Percentiles rank a stretch among this genome's conserved stretches.
Conservation (phyloP, 108 stramenopile species). For the Fragilariopsis cylindrus region DNA sequence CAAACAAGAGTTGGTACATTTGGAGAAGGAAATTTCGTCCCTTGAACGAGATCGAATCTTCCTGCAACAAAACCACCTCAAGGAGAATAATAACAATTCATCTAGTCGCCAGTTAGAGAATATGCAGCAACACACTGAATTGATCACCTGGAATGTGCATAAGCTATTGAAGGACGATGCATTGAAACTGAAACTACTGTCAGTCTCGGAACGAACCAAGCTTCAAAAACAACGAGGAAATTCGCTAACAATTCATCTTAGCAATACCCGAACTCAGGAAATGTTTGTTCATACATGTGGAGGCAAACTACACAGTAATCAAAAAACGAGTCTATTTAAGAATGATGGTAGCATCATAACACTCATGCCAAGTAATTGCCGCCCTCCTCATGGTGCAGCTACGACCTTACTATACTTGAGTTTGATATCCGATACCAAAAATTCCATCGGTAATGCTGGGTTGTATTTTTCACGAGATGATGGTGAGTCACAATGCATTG, state of each 20-base stretch:
- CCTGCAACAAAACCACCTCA: slow-evolving; percentile 9
- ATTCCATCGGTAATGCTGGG: slow-evolving; percentile 5
- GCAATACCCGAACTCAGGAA: slow-evolving; percentile 26
- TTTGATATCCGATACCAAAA: slow-evolving; percentile 21
- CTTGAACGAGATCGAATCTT: slow-evolving; percentile 40
- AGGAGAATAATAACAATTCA: not conserved
- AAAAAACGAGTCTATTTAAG: not conserved
- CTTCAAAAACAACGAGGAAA: slow-evolving; percentile 41
- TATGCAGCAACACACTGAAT: slow-evolving; percentile 7
- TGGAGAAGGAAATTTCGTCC: slow-evolving; percentile 47
- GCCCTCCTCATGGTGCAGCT: slow-evolving; percentile 24
- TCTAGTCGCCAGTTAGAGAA: not conserved
- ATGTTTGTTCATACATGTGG: slow-evolving; percentile 36
- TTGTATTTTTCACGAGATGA: slow-evolving; percentile 44
- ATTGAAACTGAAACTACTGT: slow-evolving; percentile 14
- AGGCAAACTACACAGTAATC: slow-evolving; percentile 19
- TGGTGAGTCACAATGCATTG: slow-evolving; percentile 29
- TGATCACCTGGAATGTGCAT: slow-evolving; percentile 38
- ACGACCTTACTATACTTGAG: slow-evolving; percentile 30
- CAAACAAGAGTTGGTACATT: slow-evolving; percentile 36
- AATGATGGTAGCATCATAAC: slow-evolving; percentile 27
- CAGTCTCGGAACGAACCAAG: slow-evolving; percentile 18
- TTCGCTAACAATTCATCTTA: slow-evolving; percentile 39
- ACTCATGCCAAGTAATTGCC: slow-evolving; percentile 20
- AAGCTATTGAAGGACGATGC: slow-evolving; percentile 24